Conservation (phyloP, 208 protist genomes). For the Trypanosoma congolense region DNA sequence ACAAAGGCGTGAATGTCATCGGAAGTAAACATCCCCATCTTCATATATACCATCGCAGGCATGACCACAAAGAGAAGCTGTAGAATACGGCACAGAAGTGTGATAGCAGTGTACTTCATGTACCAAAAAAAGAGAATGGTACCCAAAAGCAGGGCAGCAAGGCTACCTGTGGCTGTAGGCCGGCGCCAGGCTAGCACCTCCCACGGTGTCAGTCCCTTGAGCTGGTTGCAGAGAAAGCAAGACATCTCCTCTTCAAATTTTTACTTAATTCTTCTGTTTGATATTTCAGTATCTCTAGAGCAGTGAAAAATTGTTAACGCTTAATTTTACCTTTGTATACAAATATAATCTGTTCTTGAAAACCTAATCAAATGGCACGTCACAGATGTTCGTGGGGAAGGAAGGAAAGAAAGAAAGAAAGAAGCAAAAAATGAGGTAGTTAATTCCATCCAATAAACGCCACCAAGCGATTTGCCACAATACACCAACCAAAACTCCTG, state of each 20-base stretch:
- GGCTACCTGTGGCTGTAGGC: constrained; percentile 43
- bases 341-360: too few relatives aligned
- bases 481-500: too few relatives aligned
- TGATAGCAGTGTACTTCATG: constrained; percentile 73
- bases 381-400: too few relatives aligned
- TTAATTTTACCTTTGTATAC: too few relatives aligned
- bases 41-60: constrained; percentile 30
- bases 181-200: constrained; percentile 71
- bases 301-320: too few relatives aligned
- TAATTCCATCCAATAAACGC: too few relatives aligned
- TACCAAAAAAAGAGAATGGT: constrained; percentile 53
- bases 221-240: constrained; percentile 23
- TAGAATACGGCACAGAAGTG: constrained; percentile 54
- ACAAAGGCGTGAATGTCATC: constrained; percentile 43
- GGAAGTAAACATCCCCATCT: constrained; percentile 22
- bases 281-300: too few relatives aligned
- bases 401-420: too few relatives aligned
- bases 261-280: constrained; percentile 3
- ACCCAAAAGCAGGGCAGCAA: constrained; percentile 32
- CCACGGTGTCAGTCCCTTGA: constrained; percentile 34
- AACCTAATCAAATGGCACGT: too few relatives aligned
- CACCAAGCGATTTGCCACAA: too few relatives aligned
- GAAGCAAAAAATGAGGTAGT: too few relatives aligned
- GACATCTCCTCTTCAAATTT: constrained; percentile 3
- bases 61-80: constrained; percentile 38